Conservation (phyloP, 164 flowering plant species). For the Stephania cephalantha region DNA sequence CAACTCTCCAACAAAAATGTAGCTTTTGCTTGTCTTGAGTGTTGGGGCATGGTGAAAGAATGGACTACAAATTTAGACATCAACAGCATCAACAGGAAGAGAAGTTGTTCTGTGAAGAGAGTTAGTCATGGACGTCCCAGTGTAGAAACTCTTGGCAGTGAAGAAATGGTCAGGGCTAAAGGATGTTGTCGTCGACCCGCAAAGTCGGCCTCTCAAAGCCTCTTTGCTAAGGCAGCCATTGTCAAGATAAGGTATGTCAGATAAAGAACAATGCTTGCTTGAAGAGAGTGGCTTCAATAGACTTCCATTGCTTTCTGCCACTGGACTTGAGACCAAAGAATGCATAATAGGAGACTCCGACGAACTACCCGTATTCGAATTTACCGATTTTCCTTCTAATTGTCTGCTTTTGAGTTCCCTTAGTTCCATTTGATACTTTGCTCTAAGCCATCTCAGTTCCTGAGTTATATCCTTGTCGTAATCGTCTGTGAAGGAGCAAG, state of each 20-base stretch:
- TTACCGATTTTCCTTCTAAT: conserved; percentile 25
- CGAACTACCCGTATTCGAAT: background rate
- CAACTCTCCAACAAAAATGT: conserved; percentile 1
- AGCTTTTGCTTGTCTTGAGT: conserved; percentile 9
- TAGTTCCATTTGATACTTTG: conserved; percentile 65
- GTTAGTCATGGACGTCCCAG: conserved; percentile 40
- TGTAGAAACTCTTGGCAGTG: conserved; percentile 51
- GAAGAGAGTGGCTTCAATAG: conserved; percentile 15
- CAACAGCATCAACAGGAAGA: conserved; percentile 31
- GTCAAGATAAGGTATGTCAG: too few species aligned
- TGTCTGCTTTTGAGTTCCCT: conserved; percentile 50
- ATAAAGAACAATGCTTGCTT: conserved; percentile 12
- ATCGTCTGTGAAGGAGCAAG: conserved; percentile 23
- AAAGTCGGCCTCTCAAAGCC: conserved; percentile 17
- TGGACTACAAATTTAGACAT: conserved; percentile 14
- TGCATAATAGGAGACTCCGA: background rate
- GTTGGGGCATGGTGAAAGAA: conserved; percentile 5
- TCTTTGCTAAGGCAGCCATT: conserved; percentile 19
- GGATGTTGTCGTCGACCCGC: conserved; percentile 16
- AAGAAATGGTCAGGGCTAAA: conserved; percentile 39
- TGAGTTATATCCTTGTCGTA: conserved; percentile 58
- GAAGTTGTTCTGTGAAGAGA: conserved; percentile 46
- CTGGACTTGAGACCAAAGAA: conserved; percentile 10
- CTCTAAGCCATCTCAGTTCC: conserved; percentile 82
- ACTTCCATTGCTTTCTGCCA: conserved; percentile 15